A percentile compares a stretch with the other conserved stretches of the same genome.
These are phyloP conservation scores for Eutrema salsugineum DNA, from an alignment of 441 rosid genomes.

Conservation along the genomic window DNA sequence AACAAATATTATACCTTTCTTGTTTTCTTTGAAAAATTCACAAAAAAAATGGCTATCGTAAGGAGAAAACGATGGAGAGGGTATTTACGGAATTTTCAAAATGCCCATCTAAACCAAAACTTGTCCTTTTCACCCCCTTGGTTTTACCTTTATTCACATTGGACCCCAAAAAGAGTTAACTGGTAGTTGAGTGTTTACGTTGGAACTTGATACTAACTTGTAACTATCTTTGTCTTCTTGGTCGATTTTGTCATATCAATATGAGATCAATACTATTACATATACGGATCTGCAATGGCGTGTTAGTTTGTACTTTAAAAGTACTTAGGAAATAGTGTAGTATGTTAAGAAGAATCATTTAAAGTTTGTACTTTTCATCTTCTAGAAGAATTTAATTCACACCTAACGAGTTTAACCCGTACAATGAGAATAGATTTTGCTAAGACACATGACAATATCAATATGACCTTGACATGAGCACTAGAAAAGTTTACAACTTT, in stretches of 20 bases:
- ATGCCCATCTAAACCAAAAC: background rate
- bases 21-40: background rate
- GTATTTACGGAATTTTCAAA: background rate
- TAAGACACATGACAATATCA: background rate
- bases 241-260: background rate
- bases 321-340: background rate
- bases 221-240: background rate
- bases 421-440: background rate
- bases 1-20: background rate
- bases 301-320: background rate
- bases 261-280: too few relatives aligned
- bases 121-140: background rate
- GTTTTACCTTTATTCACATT: background rate
- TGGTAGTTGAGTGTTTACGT: background rate
- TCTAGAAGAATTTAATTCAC: background rate
- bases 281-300: too few relatives aligned
- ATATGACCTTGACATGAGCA: background rate
- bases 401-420: background rate
- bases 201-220: background rate
- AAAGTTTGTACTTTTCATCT: background rate
- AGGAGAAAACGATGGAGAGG: background rate
- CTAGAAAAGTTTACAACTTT: background rate
- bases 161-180: background rate
- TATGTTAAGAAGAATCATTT: background rate
- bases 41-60: background rate